These are phyloP conservation scores for Ceratocystiopsis brevicomis DNA, from an alignment of 2,329 filamentous ascomycete genomes.

Conservation along the genomic window DNA sequence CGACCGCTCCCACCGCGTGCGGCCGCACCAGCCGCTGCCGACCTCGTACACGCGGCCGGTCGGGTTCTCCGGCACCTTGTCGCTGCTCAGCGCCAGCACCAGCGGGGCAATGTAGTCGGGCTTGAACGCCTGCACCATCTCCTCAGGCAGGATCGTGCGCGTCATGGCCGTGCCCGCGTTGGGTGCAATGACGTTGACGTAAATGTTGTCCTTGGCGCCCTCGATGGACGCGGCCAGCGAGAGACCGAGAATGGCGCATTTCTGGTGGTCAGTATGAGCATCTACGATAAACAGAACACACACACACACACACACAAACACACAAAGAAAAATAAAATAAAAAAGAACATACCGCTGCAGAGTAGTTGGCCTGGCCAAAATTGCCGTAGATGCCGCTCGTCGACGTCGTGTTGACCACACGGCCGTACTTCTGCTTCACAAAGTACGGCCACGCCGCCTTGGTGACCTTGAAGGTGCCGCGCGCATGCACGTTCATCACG, in stretches of 20 bases:
- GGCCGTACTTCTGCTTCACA: conserved; percentile 96
- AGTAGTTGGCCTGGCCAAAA: conserved; percentile 97
- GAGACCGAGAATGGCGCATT: conserved; percentile 86
- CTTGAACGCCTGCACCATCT: conserved; percentile 98
- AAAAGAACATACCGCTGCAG: conserved; percentile 48
- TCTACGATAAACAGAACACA: no score
- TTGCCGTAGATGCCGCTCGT: conserved; percentile 97
- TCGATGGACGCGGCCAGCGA: conserved; percentile 84
- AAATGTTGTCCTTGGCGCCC: conserved; percentile 94
- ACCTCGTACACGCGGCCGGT: conserved; percentile 88
- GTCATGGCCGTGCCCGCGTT: conserved; percentile 96
- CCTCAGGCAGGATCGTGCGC: conserved; percentile 79
- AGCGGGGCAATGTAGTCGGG: conserved; percentile 93
- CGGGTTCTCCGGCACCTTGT: conserved; percentile 65
- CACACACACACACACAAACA: no score
- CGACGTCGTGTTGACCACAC: conserved; percentile 89
- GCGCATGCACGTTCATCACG: conserved; percentile 79
- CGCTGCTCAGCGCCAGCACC: conserved; percentile 66
- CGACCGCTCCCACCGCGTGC: conserved; percentile 85
- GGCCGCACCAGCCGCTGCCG: conserved; percentile 80
- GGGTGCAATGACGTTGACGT: conserved; percentile 92
- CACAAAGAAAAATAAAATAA: no score
- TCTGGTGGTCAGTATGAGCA: conserved; percentile 27
- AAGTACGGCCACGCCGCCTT: conserved; percentile 97
- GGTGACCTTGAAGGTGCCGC: conserved; percentile 89